These are phyloP conservation scores for Oidiodendron maius DNA, from an alignment of 495 filamentous ascomycete species.

Conservation along the genomic window DNA sequence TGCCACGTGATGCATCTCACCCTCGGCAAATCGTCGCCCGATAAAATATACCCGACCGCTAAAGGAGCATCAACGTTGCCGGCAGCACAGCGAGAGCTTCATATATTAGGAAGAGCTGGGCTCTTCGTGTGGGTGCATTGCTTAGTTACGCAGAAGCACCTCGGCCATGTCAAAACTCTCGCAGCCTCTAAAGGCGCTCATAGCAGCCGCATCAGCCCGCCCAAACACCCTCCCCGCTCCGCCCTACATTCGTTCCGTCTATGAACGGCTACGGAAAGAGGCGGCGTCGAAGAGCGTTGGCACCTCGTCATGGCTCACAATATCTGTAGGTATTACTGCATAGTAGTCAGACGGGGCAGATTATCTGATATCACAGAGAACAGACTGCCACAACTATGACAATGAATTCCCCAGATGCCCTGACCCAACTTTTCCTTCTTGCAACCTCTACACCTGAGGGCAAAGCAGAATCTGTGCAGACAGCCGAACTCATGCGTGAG, in stretches of 20 bases:
- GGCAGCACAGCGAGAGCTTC: neutral
- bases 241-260: constrained; percentile 51
- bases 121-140: no score
- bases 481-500: constrained; percentile 72
- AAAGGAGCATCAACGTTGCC: neutral
- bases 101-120: no score
- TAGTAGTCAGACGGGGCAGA: no score
- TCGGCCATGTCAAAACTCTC: constrained; percentile 62
- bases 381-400: constrained; percentile 70
- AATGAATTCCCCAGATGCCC: constrained; percentile 65
- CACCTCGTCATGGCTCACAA: constrained; percentile 55
- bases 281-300: constrained; percentile 50
- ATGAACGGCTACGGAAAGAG: constrained; percentile 49
- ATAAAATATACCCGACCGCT: no score
- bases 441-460: constrained; percentile 35
- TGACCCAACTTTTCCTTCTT: constrained; percentile 46
- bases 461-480: constrained; percentile 37
- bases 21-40: no score
- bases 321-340: constrained; percentile 57
- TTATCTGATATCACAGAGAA: no score
- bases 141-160: no score
- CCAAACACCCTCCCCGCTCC: constrained; percentile 62
- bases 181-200: constrained; percentile 60
- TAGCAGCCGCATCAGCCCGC: constrained; percentile 60
- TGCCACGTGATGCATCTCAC: no score